Conservation (phyloP, 1,284 basidiomycete species). For the Heterobasidion annosum region DNA sequence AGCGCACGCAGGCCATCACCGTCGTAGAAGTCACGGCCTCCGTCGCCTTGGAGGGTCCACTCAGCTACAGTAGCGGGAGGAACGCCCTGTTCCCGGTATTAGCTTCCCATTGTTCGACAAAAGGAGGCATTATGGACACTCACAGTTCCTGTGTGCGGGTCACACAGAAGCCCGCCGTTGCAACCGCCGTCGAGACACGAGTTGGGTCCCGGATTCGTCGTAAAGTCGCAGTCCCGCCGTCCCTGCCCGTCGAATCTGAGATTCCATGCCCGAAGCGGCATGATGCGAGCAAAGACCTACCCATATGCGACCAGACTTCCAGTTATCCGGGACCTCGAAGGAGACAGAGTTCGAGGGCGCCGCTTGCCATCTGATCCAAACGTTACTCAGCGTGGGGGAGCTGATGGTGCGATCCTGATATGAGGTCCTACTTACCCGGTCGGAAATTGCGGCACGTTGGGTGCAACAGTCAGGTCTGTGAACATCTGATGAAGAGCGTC, state of each 20-base stretch:
- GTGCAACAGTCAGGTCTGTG: constrained; percentile 9
- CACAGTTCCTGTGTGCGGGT: constrained; percentile 28
- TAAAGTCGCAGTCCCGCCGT: constrained; percentile 37
- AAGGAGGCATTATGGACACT: not conserved
- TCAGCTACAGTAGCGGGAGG: constrained; percentile 36
- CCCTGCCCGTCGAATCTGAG: constrained; percentile 16
- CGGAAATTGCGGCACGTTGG: constrained; percentile 6
- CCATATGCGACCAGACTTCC: constrained; percentile 18
- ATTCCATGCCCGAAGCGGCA: not conserved
- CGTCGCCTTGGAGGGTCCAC: constrained; percentile 26
- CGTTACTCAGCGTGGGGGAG: not conserved
- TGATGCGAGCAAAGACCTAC: constrained; percentile 3
- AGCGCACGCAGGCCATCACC: constrained; percentile 13
- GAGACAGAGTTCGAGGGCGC: constrained; percentile 9
- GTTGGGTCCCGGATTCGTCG: constrained; percentile 28
- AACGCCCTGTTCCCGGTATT: constrained; percentile 21
- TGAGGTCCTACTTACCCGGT: constrained; percentile 8
- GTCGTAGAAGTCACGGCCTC: constrained; percentile 31
- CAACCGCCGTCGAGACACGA: constrained; percentile 37
- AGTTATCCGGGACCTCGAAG: constrained; percentile 17
- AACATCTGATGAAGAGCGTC: constrained; percentile 5
- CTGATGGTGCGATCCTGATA: not conserved
- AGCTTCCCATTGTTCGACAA: not conserved
- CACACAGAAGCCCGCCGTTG: constrained; percentile 38
- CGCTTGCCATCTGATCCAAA: constrained; percentile 14